Percentiles rank a stretch among this genome's conserved stretches.
These are phyloP conservation scores for Fusarium brevicatenulatum DNA, from an alignment of 2,329 filamentous ascomycete genomes.

Conservation along the genomic window DNA sequence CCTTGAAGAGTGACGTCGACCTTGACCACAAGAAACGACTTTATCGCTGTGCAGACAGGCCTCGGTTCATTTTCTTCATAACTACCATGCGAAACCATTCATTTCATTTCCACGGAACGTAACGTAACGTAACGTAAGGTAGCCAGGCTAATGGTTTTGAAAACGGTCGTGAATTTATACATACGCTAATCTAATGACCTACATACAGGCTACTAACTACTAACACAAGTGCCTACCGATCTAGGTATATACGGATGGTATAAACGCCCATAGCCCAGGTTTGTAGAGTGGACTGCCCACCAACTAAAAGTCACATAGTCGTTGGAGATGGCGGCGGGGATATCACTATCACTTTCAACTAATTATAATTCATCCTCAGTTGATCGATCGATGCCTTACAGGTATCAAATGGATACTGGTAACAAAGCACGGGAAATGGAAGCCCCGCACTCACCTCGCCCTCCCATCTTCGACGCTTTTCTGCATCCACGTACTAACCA, in stretches of 20 bases:
- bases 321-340: constrained; percentile 3
- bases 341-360: neutral
- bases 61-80: neutral
- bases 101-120: neutral
- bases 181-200: neutral
- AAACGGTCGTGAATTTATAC: neutral
- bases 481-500: neutral
- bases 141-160: neutral
- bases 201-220: too few species aligned
- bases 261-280: neutral
- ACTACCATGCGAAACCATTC: neutral
- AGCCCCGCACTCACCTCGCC: neutral
- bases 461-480: neutral
- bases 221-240: too few species aligned
- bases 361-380: neutral
- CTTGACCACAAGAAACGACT: constrained; percentile 6
- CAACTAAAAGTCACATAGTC: neutral
- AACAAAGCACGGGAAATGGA: neutral
- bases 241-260: neutral
- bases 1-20: constrained; percentile 42
- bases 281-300: neutral
- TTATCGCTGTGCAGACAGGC: constrained; percentile 1
- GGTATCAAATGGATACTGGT: neutral
- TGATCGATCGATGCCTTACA: neutral
- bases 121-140: neutral